Evolutionary conservation across 2,329 filamentous ascomycete genomes (phyloP), one percentile per base, ranked within the genome.

Genomic region (Boeremia exigua): DNA sequence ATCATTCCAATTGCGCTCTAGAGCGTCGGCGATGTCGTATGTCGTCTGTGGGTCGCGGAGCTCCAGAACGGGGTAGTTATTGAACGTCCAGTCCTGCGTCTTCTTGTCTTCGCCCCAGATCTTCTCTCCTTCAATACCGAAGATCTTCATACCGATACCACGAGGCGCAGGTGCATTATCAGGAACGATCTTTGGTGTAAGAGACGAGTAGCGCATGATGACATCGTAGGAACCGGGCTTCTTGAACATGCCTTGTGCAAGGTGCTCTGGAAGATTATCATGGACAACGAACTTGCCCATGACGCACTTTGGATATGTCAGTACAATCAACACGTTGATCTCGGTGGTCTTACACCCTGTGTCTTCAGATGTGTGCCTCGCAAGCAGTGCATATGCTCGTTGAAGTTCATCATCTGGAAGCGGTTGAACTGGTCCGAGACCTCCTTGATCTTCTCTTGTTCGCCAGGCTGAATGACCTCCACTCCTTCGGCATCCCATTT

Each of bases 131-230:
- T 69, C 69, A n/a, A 82, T 76, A 48, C 78, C 75, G 66, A 83
- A 83, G 37, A 82, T 63, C 60, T 82, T 82, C 72, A 83, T 81
- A 10, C 47, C 77, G 37, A 82, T 78, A 23, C 79, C 80, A 34
- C 79, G 74, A 4, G 79, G 80, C 47, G 79, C 76, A 0, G 79
- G 73, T 23, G 78, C 46, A 3, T 66, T 68, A 32, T 68, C 66
- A 1, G 65, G 65, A 4, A 68, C 33, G 4, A 67, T 64, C 42
- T 69, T 69, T 5, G 67, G 67, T 8, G 67, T 69, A 2, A 69
- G 56, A 11, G 62, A 68, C 1, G 64, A 67, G 58, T 70, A 70
- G 10, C 63, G 63, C 67, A 70, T 67, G 34, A 69, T 68, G 5
- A 67, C 62, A 42, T 69, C 60, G 60, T 69, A 66, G 2, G 56